phyloP scores from a whole-genome alignment of 2,329 filamentous ascomycete genomes.

The Phaeosphaeriaceae sp. region DNA sequence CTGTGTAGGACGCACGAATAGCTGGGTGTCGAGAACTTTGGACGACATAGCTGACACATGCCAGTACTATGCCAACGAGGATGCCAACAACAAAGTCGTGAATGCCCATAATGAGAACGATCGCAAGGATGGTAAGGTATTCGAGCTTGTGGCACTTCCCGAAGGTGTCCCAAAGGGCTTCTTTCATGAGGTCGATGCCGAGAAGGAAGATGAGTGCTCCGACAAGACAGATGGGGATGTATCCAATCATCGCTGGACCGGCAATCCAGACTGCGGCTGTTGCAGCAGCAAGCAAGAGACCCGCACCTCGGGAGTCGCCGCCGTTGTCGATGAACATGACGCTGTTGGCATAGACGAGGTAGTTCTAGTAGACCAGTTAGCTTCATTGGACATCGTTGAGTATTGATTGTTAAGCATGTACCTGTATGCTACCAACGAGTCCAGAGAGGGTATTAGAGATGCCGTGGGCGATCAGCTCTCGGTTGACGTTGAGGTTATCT shows the following conservation, averaged over 20 bases:
- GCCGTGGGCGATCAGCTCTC: constrained; percentile 90
- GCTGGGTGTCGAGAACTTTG: constrained; percentile 91
- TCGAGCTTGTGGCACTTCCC: constrained; percentile 87
- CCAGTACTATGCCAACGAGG: constrained; percentile 86
- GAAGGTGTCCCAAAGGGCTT: constrained; percentile 87
- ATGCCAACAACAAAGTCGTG: constrained; percentile 98
- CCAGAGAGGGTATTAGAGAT: constrained; percentile 93
- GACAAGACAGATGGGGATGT: constrained; percentile 96
- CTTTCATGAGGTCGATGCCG: constrained; percentile 87
- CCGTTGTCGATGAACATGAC: constrained; percentile 96
- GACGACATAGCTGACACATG: constrained; percentile 88
- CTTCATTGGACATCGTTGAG: too few relatives aligned
- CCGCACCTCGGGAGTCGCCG: constrained; percentile 84
- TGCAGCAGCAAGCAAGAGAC: constrained; percentile 79
- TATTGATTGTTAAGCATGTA: constrained; percentile 24
- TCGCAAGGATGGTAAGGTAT: constrained; percentile 86
- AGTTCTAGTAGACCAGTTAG: constrained; percentile 69
- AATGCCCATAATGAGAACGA: constrained; percentile 93
- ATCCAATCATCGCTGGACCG: constrained; percentile 88
- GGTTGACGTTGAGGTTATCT: constrained; percentile 89
- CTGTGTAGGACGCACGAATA: constrained; percentile 87
- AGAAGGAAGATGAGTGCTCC: constrained; percentile 94
- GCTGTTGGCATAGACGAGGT: constrained; percentile 96
- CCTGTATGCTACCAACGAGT: constrained; percentile 81
- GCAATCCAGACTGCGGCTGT: constrained; percentile 85